Evolutionary conservation across 768 basidiomycete genomes (phyloP).

Genomic region (Pleurotus salmoneostramineus): DNA sequence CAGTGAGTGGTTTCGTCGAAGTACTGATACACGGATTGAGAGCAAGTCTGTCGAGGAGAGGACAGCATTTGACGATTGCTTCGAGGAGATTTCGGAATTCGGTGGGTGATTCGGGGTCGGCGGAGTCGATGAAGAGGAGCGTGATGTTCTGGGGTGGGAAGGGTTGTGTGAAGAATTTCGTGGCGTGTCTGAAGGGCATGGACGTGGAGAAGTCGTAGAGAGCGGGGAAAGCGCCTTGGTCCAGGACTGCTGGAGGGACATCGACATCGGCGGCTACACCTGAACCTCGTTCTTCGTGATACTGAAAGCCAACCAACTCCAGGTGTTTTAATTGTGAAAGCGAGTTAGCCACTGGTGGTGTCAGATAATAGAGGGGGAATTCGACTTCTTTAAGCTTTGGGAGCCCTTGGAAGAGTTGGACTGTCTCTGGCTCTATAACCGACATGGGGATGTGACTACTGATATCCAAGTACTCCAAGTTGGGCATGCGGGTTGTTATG

Average conservation of each 20-base stretch:
- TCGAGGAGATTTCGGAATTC: conserved; percentile 38
- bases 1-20: conserved; percentile 8
- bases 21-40: conserved; percentile 29
- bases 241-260: conserved; percentile 38
- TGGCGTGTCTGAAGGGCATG: conserved; percentile 37
- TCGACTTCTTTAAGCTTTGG: conserved; percentile 42
- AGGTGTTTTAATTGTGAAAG: conserved; percentile 42
- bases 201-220: conserved; percentile 51
- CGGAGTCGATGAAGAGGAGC: conserved; percentile 48
- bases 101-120: conserved; percentile 36
- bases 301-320: conserved; percentile 49
- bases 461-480: conserved; percentile 43
- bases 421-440: conserved; percentile 35
- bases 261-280: conserved; percentile 41
- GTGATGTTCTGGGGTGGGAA: conserved; percentile 48
- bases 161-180: conserved; percentile 36
- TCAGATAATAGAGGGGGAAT: conserved; percentile 50
- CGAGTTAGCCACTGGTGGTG: conserved; percentile 39
- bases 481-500: conserved; percentile 47
- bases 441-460: conserved; percentile 35
- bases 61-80: conserved; percentile 44
- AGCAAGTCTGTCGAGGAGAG: conserved; percentile 38
- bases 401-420: conserved; percentile 34
- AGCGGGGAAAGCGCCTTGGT: conserved; percentile 47
- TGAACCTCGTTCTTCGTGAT: conserved; percentile 39